These are phyloP conservation scores for Amanita muscaria DNA, from an alignment of 768 basidiomycete species.

Conservation along the genomic window DNA sequence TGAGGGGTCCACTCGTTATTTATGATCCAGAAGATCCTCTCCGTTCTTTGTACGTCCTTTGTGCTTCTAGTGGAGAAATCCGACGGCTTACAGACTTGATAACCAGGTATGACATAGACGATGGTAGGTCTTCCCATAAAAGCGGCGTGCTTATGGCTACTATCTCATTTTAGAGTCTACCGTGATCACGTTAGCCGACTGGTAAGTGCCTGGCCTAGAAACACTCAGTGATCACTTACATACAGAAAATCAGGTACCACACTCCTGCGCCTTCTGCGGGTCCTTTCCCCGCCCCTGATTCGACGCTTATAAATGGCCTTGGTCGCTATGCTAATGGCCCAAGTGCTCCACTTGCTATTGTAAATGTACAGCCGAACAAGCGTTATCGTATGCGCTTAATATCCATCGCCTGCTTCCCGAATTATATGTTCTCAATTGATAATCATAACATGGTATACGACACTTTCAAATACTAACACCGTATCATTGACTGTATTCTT, in stretches of 20 bases:
- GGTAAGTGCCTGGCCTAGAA: slow-evolving; percentile 20
- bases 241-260: slow-evolving; percentile 27
- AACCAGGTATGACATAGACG: slow-evolving; percentile 20
- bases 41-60: slow-evolving; percentile 2
- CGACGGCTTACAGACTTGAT: neutral
- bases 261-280: slow-evolving; percentile 16
- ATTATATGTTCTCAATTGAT: slow-evolving; percentile 36
- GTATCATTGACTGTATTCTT: neutral
- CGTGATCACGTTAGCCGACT: slow-evolving; percentile 43
- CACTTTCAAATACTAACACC: neutral
- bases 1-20: slow-evolving; percentile 16
- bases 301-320: slow-evolving; percentile 45
- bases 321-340: slow-evolving; percentile 40
- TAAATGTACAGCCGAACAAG: slow-evolving; percentile 31
- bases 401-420: slow-evolving; percentile 41
- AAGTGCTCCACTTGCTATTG: slow-evolving; percentile 28
- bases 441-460: slow-evolving; percentile 25
- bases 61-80: too few species aligned
- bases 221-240: too few species aligned
- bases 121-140: neutral
- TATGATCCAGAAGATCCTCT: slow-evolving; percentile 17
- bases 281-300: slow-evolving; percentile 19
- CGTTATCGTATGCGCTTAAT: slow-evolving; percentile 51
- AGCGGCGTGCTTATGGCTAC: neutral
- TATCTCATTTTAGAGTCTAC: slow-evolving; percentile 20